Evolutionary conservation across 176 grass and related monocot species (phyloP).

Genomic region (Bromus sterilis): DNA sequence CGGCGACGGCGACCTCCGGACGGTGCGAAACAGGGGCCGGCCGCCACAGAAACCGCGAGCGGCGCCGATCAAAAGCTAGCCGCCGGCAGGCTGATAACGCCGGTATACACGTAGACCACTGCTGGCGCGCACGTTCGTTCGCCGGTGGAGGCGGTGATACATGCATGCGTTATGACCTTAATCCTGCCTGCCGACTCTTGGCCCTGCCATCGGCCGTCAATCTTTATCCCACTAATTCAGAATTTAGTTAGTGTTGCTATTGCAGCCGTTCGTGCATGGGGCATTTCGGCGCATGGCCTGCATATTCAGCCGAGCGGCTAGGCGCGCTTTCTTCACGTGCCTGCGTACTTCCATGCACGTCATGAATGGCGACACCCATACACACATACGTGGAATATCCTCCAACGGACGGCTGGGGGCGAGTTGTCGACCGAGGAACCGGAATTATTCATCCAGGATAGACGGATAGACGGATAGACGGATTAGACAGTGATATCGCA

Average conservation of each 20-base stretch:
- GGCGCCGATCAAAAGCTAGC: not conserved
- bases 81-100: not conserved
- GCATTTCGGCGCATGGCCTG: not conserved
- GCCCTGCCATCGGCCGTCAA: not conserved
- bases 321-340: not conserved
- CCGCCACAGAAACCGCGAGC: not conserved
- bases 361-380: not conserved
- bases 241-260: not conserved
- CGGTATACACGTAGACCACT: not conserved
- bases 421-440: not conserved
- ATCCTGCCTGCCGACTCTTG: not conserved
- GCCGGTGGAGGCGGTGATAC: not conserved
- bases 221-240: not conserved
- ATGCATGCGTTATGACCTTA: not conserved
- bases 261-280: not conserved
- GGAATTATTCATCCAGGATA: not conserved
- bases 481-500: not conserved
- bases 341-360: not conserved
- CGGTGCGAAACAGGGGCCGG: not conserved
- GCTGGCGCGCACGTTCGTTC: slow-evolving; percentile 3
- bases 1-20: not conserved
- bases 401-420: not conserved
- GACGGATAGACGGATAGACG: not conserved
- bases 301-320: not conserved
- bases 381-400: not conserved